phyloP scores from a whole-genome alignment of 805 yeast species.

The Ogataea pignaliae region DNA sequence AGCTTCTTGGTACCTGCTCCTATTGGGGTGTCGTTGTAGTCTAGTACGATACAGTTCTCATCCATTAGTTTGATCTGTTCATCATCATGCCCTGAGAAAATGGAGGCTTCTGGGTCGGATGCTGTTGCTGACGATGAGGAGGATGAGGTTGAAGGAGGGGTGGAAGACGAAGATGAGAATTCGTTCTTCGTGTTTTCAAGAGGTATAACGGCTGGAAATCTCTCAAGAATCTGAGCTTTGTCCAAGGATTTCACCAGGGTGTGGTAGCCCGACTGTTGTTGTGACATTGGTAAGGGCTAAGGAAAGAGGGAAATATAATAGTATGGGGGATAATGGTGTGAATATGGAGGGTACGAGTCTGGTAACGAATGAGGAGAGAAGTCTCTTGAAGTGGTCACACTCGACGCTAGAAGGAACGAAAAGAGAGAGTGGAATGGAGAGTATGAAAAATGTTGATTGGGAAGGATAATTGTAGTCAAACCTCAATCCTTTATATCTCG shows the following conservation, averaged over 20 bases:
- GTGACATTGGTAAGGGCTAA: background rate
- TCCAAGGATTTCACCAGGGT: slow-evolving; percentile 50
- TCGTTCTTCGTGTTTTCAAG: slow-evolving; percentile 56
- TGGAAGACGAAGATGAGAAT: slow-evolving; percentile 1
- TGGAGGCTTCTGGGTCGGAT: slow-evolving; percentile 32
- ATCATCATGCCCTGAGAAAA: slow-evolving; percentile 85
- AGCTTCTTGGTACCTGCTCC: slow-evolving; percentile 94
- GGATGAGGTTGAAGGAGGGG: slow-evolving; percentile 25
- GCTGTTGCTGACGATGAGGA: slow-evolving; percentile 31
- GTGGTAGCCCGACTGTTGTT: slow-evolving; percentile 32
- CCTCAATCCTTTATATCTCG: no score
- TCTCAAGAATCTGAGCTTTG: slow-evolving; percentile 44
- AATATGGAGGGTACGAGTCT: no score
- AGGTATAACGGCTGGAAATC: slow-evolving; percentile 69
- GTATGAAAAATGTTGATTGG: no score
- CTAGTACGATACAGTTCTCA: slow-evolving; percentile 91
- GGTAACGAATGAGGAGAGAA: no score
- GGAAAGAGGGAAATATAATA: background rate
- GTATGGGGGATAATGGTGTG: background rate
- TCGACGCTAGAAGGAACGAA: no score
- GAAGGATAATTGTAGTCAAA: no score
- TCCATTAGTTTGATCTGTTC: slow-evolving; percentile 96
- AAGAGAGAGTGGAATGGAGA: no score
- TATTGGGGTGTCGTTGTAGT: slow-evolving; percentile 78
- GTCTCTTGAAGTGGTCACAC: no score